Evolutionary conservation across 2,329 filamentous ascomycete genomes (phyloP).

Genomic region (Colletotrichum tanaceti): DNA sequence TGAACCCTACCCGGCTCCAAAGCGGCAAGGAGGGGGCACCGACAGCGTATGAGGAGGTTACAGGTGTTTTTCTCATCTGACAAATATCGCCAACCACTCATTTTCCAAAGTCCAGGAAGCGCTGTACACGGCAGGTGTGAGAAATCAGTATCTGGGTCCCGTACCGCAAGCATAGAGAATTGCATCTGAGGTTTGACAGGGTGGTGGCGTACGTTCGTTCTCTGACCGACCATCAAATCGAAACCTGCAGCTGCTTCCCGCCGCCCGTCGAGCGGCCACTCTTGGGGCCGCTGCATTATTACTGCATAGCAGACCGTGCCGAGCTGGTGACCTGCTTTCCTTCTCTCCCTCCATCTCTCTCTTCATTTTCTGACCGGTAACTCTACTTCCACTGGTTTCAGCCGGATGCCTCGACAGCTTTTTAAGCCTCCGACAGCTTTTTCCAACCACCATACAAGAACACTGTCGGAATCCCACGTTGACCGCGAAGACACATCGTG

Average conservation of each 20-base stretch:
- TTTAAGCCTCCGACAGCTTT: neutral
- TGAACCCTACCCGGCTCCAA: neutral
- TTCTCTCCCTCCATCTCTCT: neutral
- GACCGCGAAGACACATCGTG: neutral
- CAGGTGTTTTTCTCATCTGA: neutral
- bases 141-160: conserved; percentile 28
- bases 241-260: conserved; percentile 39
- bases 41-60: conserved; percentile 1
- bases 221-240: conserved; percentile 36
- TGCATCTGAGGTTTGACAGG: conserved; percentile 13
- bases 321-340: conserved; percentile 9
- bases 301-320: conserved; percentile 20
- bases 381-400: neutral
- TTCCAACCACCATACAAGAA: neutral
- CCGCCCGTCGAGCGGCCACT: conserved; percentile 26
- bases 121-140: conserved; percentile 37
- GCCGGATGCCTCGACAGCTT: conserved; percentile 7
- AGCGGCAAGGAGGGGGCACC: too few relatives aligned
- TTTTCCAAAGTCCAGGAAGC: conserved; percentile 10
- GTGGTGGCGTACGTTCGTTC: conserved; percentile 39
- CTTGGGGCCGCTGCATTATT: conserved; percentile 17
- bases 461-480: neutral
- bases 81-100: neutral
- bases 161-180: conserved; percentile 32
- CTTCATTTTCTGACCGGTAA: conserved; percentile 2